A percentile compares a stretch with the other conserved stretches of the same genome.
These are phyloP conservation scores for Evansstolkia leycettana DNA, from an alignment of 495 filamentous ascomycete genomes.

Conservation along the genomic window DNA sequence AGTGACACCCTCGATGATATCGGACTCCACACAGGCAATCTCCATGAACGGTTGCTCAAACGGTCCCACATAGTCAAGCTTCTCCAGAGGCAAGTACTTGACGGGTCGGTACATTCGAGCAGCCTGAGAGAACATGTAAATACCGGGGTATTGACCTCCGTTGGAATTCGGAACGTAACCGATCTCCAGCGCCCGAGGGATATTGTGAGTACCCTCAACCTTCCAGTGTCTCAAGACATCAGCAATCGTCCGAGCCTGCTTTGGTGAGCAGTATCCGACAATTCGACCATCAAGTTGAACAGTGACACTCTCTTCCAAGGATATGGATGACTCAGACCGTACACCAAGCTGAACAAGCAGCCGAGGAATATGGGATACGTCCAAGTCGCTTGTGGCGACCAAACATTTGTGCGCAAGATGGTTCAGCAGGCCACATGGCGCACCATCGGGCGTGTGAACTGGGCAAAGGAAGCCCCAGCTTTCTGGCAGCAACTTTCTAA, in stretches of 20 bases:
- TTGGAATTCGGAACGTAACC: slow-evolving; percentile 78
- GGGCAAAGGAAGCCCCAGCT: slow-evolving; percentile 98
- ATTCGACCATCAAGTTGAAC: slow-evolving; percentile 85
- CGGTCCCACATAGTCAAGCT: slow-evolving; percentile 77
- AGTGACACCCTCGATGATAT: slow-evolving; percentile 74
- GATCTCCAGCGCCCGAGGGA: slow-evolving; percentile 81
- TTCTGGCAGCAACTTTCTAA: slow-evolving; percentile 88
- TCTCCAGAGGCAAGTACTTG: slow-evolving; percentile 77
- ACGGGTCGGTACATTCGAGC: slow-evolving; percentile 84
- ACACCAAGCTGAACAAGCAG: slow-evolving; percentile 70
- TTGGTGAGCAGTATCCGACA: slow-evolving; percentile 78
- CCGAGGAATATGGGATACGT: slow-evolving; percentile 59
- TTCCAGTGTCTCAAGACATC: slow-evolving; percentile 90
- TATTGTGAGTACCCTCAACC: slow-evolving; percentile 72
- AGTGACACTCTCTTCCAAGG: slow-evolving; percentile 65
- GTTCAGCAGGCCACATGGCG: slow-evolving; percentile 87
- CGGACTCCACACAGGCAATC: slow-evolving; percentile 74
- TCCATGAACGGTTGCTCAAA: slow-evolving; percentile 98
- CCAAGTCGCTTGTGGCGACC: slow-evolving; percentile 57
- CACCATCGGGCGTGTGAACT: slow-evolving; percentile 93
- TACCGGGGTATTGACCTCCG: slow-evolving; percentile 86
- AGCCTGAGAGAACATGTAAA: slow-evolving; percentile 81
- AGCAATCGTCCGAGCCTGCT: slow-evolving; percentile 63
- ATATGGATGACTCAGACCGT: slow-evolving; percentile 54
- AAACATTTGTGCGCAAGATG: slow-evolving; percentile 94